These are phyloP conservation scores for Exophiala alcalophila DNA, from an alignment of 2,329 filamentous ascomycete species.

Conservation along the genomic window DNA sequence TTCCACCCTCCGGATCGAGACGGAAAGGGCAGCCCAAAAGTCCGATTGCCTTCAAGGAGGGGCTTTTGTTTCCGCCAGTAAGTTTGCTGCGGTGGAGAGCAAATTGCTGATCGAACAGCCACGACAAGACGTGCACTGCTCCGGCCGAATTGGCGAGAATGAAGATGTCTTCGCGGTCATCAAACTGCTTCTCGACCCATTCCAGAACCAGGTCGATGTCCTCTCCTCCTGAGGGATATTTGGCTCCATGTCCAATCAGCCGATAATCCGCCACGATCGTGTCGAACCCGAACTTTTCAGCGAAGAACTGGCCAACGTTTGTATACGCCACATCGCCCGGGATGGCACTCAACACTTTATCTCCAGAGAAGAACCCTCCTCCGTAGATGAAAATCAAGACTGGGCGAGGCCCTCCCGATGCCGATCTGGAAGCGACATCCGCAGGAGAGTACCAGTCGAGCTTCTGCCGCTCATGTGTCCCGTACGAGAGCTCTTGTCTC, in stretches of 20 bases:
- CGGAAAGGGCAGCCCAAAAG: conserved; percentile 1
- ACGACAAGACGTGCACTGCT: conserved; percentile 1
- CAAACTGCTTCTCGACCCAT: conserved; percentile 33
- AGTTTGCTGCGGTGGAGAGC: not conserved
- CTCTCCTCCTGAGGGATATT: conserved; percentile 42
- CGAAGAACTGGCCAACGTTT: conserved; percentile 42
- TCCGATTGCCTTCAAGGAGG: not conserved
- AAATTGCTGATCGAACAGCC: not conserved
- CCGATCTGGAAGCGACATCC: not conserved
- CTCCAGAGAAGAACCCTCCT: conserved; percentile 38
- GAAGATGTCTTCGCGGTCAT: not conserved
- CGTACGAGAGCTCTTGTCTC: conserved; percentile 32
- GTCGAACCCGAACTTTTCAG: conserved; percentile 36
- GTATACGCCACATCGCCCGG: conserved; percentile 33
- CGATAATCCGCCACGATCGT: conserved; percentile 42
- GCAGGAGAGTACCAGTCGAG: conserved; percentile 43
- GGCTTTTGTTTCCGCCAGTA: not conserved
- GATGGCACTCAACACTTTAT: conserved; percentile 32
- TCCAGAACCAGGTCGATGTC: conserved; percentile 38
- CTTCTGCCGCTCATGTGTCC: conserved; percentile 36
- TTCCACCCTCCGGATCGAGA: not conserved
- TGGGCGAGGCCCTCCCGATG: conserved; percentile 36
- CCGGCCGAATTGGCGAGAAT: not conserved
- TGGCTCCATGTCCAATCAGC: conserved; percentile 39
- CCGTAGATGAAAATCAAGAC: conserved; percentile 45